phyloP scores from a whole-genome alignment of 1,139 yeast genomes.

The Kodamaea plutei region DNA sequence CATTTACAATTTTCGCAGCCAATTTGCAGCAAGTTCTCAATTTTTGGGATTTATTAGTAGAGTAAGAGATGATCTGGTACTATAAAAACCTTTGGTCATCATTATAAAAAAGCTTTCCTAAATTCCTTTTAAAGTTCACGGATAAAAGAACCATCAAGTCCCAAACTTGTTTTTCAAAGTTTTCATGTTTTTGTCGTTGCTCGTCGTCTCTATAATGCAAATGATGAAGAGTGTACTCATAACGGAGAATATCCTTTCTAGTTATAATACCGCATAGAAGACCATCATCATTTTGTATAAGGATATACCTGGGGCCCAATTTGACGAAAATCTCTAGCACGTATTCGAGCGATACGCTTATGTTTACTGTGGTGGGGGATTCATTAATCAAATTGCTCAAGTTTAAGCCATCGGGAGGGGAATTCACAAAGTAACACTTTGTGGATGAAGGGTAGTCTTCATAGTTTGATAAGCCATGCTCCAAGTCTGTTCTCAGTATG shows the following conservation, averaged over 20 bases:
- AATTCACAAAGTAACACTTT: background rate
- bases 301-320: constrained; percentile 73
- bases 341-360: constrained; percentile 55
- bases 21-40: too few species aligned
- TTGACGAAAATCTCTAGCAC: constrained; percentile 69
- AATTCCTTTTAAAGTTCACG: constrained; percentile 18
- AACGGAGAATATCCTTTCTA: constrained; percentile 63
- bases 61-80: too few species aligned
- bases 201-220: constrained; percentile 13
- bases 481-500: constrained; percentile 32
- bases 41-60: too few species aligned
- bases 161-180: constrained; percentile 38
- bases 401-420: constrained; percentile 16
- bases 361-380: constrained; percentile 61
- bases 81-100: constrained; percentile 23
- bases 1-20: too few species aligned
- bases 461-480: constrained; percentile 18
- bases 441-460: constrained; percentile 6
- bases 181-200: constrained; percentile 15
- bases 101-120: constrained; percentile 31
- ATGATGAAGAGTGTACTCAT: constrained; percentile 37
- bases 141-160: constrained; percentile 24
- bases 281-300: constrained; percentile 55
- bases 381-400: constrained; percentile 47
- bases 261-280: constrained; percentile 57